Base-by-base conservation (phyloP, 2,329 filamentous ascomycete genomes). In the Ampelomyces quisqualis region DNA sequence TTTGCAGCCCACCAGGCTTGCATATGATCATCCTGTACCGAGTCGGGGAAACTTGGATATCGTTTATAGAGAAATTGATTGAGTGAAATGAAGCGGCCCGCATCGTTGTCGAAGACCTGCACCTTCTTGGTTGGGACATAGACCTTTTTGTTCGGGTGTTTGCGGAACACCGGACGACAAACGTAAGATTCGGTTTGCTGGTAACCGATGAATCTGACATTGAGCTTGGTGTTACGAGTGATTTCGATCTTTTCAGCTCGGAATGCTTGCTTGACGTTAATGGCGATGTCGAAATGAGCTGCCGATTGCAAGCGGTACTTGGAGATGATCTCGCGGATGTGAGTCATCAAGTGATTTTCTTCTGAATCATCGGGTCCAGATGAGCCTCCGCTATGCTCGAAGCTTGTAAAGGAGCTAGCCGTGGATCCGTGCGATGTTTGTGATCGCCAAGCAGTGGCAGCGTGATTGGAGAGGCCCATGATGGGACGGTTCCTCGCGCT, bases 1-100 rank as follows among this genome's bases (percentile, higher is more conserved):
- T 63, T 66, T 2, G 13, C 20, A 3, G 22, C 22, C 60, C 56
- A 62, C 57, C 55, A 63, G 9, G 23, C 19, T n/a, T 34, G 47
- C 28, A 58, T 32, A 7, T 38, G 34, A 0, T 44, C 24, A 3
- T 31, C 11, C 1, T 17, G n/a, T 0, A 52, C 32, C 1, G 33
- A 24, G 2, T 6, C 23, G 1, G 38, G n/a, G 1, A 35, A 8
- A 6, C 19, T 15, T 0, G 47, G 49, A n/a, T 55, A 60, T 0
- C 10, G 6, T 2, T 24, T 23, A 1, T 5, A 5, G 7, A 61
- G 27, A 15, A 53, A 53, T 0, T 31, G 5, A 3, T 43, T 1
- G 1, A 60, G 28, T 10, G 47, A 26, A 1, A 51, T 20, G 2
- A 31, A 40, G 1, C 15, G 21, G 7, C 26, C 26, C 11, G 15